A percentile compares a stretch with the other conserved stretches of the same genome.
phyloP scores from a whole-genome alignment of 306 rosid genomes.

The Sesbania bispinosa region DNA sequence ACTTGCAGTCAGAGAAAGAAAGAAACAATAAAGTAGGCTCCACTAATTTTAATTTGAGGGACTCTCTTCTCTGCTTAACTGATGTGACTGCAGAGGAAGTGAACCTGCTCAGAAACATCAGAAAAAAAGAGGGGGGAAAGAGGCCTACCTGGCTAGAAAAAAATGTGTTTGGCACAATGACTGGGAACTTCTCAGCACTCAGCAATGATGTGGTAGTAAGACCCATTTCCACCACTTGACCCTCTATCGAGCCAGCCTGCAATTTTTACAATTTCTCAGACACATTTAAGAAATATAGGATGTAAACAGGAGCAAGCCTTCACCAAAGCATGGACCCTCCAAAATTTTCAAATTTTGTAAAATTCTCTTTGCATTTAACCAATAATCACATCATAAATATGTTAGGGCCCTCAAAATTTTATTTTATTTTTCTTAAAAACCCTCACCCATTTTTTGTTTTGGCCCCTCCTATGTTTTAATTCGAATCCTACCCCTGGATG shows the following conservation, averaged over 20 bases:
- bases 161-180: constrained; percentile 82
- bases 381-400: not conserved
- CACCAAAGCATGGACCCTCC: not conserved
- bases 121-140: not conserved
- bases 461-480: not conserved
- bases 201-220: constrained; percentile 78
- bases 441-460: not conserved
- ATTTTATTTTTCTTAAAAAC: not conserved
- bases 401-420: not conserved
- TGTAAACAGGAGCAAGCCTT: constrained; percentile 1
- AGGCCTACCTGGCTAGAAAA: constrained; percentile 78
- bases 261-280: constrained; percentile 24
- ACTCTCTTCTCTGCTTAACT: constrained; percentile 5
- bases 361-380: not conserved
- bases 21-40: not conserved
- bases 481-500: not conserved
- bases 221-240: constrained; percentile 95
- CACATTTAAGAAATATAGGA: not conserved
- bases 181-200: constrained; percentile 86
- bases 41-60: not conserved
- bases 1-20: constrained; percentile 12
- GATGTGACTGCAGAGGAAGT: constrained; percentile 7
- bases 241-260: constrained; percentile 91
- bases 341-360: constrained; percentile 4
- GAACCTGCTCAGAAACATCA: not conserved